Evolutionary conservation across 441 rosid genomes (phyloP).

Genomic region (Cnidoscolus chayamansa): DNA sequence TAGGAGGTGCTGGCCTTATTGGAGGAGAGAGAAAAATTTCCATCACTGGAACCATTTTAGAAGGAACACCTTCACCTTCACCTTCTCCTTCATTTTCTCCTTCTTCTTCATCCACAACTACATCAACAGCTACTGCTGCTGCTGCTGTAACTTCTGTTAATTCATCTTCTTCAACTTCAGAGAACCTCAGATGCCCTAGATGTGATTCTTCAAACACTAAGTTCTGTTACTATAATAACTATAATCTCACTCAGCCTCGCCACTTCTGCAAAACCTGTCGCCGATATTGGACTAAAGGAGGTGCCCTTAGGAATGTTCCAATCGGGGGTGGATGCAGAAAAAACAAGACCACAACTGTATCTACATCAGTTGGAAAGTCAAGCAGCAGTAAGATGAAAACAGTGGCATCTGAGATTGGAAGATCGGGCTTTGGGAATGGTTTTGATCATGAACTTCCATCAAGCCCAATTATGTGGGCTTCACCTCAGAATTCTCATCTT

Average conservation of each 20-base stretch:
- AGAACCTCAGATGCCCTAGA: conserved; percentile 61
- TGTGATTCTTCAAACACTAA: conserved; percentile 75
- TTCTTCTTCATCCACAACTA: conserved; percentile 37
- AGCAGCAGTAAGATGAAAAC: conserved; percentile 38
- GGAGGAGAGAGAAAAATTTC: conserved; percentile 50
- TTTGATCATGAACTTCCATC: conserved; percentile 43
- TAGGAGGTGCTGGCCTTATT: conserved; percentile 48
- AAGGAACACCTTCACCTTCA: conserved; percentile 39
- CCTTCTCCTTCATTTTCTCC: conserved; percentile 36
- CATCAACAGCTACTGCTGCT: conserved; percentile 22
- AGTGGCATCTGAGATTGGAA: conserved; percentile 43
- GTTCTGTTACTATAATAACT: conserved; percentile 82
- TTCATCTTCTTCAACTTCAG: conserved; percentile 35
- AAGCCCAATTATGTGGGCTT: conserved; percentile 47
- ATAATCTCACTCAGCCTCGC: conserved; percentile 80
- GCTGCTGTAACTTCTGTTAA: conserved; percentile 5
- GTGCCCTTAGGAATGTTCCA: conserved; percentile 66
- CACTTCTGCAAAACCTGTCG: conserved; percentile 87
- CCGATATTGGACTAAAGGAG: conserved; percentile 82
- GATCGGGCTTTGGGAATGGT: conserved; percentile 38
- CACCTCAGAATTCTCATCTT: conserved; percentile 52
- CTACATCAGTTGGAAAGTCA: conserved; percentile 42
- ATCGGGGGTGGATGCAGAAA: conserved; percentile 80
- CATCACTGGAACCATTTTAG: conserved; percentile 39
- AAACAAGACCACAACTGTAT: conserved; percentile 44